Evolutionary conservation across 1,284 basidiomycete species (phyloP).

Genomic region (Entoloma clypeatum): DNA sequence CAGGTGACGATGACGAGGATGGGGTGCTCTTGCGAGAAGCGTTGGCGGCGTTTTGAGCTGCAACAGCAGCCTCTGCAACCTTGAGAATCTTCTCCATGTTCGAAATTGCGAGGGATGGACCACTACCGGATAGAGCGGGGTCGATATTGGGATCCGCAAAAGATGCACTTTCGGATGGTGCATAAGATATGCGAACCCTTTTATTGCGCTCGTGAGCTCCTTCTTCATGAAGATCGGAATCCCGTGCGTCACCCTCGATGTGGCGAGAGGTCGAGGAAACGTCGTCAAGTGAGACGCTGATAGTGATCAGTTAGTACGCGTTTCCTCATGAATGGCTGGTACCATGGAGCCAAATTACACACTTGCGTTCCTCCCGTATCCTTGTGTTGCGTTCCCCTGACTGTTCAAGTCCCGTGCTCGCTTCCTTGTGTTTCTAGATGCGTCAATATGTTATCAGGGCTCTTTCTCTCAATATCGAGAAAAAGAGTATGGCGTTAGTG

Average conservation of each 20-base stretch:
- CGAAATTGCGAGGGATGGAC: conserved; percentile 6
- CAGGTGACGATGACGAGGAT: conserved; percentile 9
- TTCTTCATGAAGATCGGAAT: too few relatives aligned
- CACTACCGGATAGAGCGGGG: conserved; percentile 10
- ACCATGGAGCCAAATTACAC: too few relatives aligned
- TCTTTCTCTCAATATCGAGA: conserved; percentile 24
- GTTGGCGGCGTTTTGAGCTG: conserved; percentile 31
- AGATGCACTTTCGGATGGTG: not conserved
- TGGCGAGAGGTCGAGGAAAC: conserved; percentile 42
- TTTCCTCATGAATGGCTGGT: too few relatives aligned
- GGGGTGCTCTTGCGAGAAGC: conserved; percentile 9
- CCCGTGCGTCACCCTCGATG: conserved; percentile 43
- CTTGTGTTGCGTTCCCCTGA: conserved; percentile 57
- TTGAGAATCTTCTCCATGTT: conserved; percentile 29
- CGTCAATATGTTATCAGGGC: conserved; percentile 27
- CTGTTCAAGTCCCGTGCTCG: conserved; percentile 45
- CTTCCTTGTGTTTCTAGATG: conserved; percentile 54
- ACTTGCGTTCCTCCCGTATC: conserved; percentile 58
- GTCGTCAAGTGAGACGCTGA: too few relatives aligned
- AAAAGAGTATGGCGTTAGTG: conserved; percentile 16
- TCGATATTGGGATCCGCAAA: conserved; percentile 15
- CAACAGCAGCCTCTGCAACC: conserved; percentile 34
- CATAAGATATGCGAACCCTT: conserved; percentile 5
- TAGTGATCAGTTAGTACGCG: too few relatives aligned
- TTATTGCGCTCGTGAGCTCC: conserved; percentile 20